Base-by-base conservation (phyloP, 352 stramenopile species). In the Blastocystis sp. region DNA sequence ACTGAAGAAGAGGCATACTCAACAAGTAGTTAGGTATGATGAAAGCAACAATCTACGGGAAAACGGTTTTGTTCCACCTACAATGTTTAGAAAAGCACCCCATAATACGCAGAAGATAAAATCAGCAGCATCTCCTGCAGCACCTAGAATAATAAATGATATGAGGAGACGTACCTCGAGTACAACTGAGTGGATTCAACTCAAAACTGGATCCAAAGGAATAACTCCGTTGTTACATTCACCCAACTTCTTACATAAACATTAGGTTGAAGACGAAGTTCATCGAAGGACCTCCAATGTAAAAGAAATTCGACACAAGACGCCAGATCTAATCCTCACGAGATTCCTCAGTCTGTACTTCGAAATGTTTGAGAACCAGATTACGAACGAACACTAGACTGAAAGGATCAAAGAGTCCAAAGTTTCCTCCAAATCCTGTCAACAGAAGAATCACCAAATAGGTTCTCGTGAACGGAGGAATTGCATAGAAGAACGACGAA, bases 271-370 rank as follows among this genome's bases (percentile, higher is more conserved):
- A 73, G 0, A 86, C 32, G 27, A 86, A 86, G 61, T 43, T 86
- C 57, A 86, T 58, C 14, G 75, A 86, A 27, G 75, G 75, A 19
- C 75, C 61, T 66, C 75, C 75, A 74, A 86, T 77, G 43, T 75
- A 86, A 52, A 86, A 75, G 61, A 86, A 86, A n/a, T 77, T 86
- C 3, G 57, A 71, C 3, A 86, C 35, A 3, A 86, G 61, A 43
- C 75, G 71, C 69, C 69, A 80, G 5, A 80, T 27, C 69, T 80
- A 80, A 11, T 49, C 21, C 27, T 80, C 69, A 80, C 35, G 11
- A 21, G 35, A n/a, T 7, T 27, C 12, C 0, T 0, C 16, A 24
- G 1, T 43, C n/a, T 1, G 7, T n/a, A 80, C 69, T 32, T 80
- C 69, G 32, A 80, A 63, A 42, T 42, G 14, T 35, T 80, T 80